Percentiles rank a stretch among this genome's conserved stretches.
Evolutionary conservation across 305 asterid genomes (phyloP).

Genomic region (Fraxinus sp.): DNA sequence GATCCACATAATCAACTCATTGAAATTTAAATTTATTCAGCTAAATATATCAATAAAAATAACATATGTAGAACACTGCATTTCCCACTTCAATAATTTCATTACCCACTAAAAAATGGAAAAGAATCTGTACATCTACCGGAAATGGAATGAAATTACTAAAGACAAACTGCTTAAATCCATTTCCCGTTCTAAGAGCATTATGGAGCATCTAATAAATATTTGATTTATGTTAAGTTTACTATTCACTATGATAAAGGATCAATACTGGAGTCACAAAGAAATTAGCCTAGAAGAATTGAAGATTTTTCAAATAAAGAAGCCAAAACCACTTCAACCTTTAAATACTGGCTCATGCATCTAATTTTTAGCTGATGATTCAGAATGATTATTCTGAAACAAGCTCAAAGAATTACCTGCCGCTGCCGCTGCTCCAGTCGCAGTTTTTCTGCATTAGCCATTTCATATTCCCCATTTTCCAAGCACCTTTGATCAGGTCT

Average conservation of each 20-base stretch:
- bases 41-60: neutral
- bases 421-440: slow-evolving; percentile 93
- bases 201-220: neutral
- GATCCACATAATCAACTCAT: neutral
- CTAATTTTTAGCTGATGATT: slow-evolving; percentile 7
- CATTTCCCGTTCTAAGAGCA: neutral
- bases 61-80: neutral
- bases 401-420: slow-evolving; percentile 49
- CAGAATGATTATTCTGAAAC: neutral
- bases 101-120: neutral
- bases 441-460: slow-evolving; percentile 78
- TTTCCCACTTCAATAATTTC: neutral
- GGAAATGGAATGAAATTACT: neutral
- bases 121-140: neutral
- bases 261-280: neutral
- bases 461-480: slow-evolving; percentile 90
- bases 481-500: slow-evolving; percentile 95
- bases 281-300: neutral
- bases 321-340: neutral
- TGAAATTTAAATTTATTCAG: neutral
- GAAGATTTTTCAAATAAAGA: neutral
- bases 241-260: neutral
- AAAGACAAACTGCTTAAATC: neutral
- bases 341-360: neutral
- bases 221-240: neutral